Evolutionary conservation across 331 rosid species (phyloP).

Genomic region (Pyracantha coccinea): DNA sequence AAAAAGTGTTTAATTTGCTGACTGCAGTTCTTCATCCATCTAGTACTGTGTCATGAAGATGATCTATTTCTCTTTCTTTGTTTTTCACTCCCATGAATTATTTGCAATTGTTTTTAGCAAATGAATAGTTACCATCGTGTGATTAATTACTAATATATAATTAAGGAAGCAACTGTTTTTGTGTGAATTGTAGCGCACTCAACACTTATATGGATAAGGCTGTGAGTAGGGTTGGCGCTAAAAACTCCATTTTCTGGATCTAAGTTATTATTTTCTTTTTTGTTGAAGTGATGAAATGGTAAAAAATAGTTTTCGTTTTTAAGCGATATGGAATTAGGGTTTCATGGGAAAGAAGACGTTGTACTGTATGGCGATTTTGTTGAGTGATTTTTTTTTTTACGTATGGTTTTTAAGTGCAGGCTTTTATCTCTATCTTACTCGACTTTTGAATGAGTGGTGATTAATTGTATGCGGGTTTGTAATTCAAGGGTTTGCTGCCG

Average conservation of each 20-base stretch:
- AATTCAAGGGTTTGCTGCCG: slow-evolving; percentile 13
- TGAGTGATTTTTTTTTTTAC: neutral
- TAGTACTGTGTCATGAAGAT: neutral
- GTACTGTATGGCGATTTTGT: neutral
- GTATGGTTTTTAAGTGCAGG: slow-evolving; percentile 1
- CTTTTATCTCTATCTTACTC: neutral
- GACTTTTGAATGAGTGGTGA: slow-evolving; percentile 1
- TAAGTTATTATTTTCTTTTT: neutral
- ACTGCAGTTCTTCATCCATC: neutral
- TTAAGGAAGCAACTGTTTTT: neutral
- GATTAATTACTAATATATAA: neutral
- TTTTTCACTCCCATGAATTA: neutral
- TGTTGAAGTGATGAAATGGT: too few species aligned
- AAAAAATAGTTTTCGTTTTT: too few species aligned
- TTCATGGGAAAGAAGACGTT: neutral
- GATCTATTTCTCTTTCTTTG: neutral
- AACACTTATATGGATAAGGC: neutral
- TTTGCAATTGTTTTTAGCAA: neutral
- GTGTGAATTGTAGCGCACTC: slow-evolving; percentile 1
- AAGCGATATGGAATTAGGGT: slow-evolving; percentile 19
- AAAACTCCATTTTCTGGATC: neutral
- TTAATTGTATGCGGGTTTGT: neutral
- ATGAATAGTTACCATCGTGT: neutral
- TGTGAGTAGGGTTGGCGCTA: neutral
- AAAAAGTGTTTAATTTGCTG: neutral